phyloP scores from a whole-genome alignment of 2,329 filamentous ascomycete genomes.

The Dothideomycetes sp. region DNA sequence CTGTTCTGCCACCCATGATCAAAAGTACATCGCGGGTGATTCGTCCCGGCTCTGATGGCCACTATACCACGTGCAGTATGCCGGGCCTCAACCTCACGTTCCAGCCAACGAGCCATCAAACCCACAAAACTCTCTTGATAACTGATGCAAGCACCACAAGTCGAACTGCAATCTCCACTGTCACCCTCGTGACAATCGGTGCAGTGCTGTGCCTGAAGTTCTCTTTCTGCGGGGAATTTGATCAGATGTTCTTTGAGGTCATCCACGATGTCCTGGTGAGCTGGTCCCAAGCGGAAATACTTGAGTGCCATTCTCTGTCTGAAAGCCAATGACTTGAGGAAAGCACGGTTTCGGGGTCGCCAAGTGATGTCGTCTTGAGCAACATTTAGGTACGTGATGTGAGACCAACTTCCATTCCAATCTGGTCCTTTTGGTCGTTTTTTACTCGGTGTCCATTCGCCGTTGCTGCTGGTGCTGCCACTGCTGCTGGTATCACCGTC shows the following conservation, averaged over 20 bases:
- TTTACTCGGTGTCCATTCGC: not conserved
- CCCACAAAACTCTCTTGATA: constrained; percentile 6
- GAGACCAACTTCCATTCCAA: constrained; percentile 8
- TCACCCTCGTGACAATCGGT: not conserved
- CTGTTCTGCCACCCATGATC: constrained; percentile 12
- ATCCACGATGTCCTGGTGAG: not conserved
- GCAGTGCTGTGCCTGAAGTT: constrained; percentile 7
- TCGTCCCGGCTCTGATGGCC: not conserved
- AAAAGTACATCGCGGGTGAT: constrained; percentile 2
- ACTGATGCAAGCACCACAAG: not conserved
- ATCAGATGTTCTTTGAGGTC: constrained; percentile 1
- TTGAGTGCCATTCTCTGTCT: not conserved
- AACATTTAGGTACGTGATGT: constrained; percentile 11
- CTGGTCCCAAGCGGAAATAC: not conserved
- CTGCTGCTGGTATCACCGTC: not conserved
- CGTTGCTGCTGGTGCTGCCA: not conserved
- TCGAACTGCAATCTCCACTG: constrained; percentile 1
- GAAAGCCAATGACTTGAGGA: not conserved
- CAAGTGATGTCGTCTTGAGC: constrained; percentile 1
- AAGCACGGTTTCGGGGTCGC: constrained; percentile 1
- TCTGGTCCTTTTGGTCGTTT: constrained; percentile 1
- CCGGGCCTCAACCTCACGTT: constrained; percentile 9
- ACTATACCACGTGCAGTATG: constrained; percentile 1
- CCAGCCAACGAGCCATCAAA: constrained; percentile 10
- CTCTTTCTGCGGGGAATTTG: not conserved